phyloP scores from a whole-genome alignment of 2,329 filamentous ascomycete species.

The Aspergillus quadricinctus region DNA sequence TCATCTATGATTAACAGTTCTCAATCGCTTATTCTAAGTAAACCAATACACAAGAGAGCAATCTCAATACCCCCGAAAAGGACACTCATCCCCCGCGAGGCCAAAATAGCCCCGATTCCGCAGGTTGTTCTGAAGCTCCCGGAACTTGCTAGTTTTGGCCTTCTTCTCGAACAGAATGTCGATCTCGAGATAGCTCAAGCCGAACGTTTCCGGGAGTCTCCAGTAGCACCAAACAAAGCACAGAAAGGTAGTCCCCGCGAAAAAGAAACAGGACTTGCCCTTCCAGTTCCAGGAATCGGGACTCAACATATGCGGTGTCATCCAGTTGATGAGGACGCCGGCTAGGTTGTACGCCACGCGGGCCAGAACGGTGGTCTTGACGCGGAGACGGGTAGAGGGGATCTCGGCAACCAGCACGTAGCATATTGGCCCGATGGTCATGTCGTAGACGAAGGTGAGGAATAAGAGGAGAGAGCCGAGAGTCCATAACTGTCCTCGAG shows the following conservation, averaged over 20 bases:
- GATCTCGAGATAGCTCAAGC: slow-evolving; percentile 74
- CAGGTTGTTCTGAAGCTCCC: not conserved
- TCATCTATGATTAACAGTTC: too few relatives aligned
- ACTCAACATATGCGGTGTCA: slow-evolving; percentile 75
- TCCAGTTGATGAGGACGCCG: slow-evolving; percentile 59
- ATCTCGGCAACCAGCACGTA: slow-evolving; percentile 52
- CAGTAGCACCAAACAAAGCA: slow-evolving; percentile 75
- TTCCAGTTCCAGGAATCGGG: slow-evolving; percentile 76
- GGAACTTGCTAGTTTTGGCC: slow-evolving; percentile 5
- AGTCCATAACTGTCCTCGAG: slow-evolving; percentile 27
- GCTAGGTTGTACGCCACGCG: slow-evolving; percentile 49
- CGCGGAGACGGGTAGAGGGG: slow-evolving; percentile 50
- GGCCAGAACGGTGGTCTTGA: slow-evolving; percentile 52
- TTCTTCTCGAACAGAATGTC: slow-evolving; percentile 72
- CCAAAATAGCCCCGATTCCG: not conserved
- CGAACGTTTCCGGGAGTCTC: slow-evolving; percentile 68
- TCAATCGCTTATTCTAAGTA: too few relatives aligned
- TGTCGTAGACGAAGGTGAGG: slow-evolving; percentile 52
- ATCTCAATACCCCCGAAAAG: not conserved
- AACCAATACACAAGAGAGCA: too few relatives aligned
- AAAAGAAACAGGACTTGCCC: slow-evolving; percentile 79
- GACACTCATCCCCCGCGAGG: not conserved
- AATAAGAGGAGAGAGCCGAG: slow-evolving; percentile 48
- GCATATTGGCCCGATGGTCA: slow-evolving; percentile 51
- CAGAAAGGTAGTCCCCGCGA: slow-evolving; percentile 68